phyloP scores from a whole-genome alignment of 495 filamentous ascomycete species.

The Hyphodiscus hymeniophilus region DNA sequence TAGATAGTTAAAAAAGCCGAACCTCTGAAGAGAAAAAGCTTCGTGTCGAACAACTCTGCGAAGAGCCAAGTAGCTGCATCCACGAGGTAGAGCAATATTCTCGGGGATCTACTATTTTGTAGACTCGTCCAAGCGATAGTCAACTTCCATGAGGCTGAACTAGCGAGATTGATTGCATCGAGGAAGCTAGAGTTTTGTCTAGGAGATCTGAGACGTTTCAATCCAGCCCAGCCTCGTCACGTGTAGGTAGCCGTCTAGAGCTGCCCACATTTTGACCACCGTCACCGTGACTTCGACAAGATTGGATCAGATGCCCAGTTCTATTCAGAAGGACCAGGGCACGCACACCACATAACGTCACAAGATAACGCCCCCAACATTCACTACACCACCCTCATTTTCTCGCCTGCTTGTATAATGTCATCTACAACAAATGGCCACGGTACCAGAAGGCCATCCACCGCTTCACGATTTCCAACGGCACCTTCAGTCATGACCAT shows the following conservation, averaged over 20 bases:
- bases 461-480: conserved; percentile 29
- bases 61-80: conserved; percentile 53
- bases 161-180: no score
- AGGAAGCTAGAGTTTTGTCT: no score
- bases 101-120: no score
- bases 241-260: neutral
- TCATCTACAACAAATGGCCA: conserved; percentile 14
- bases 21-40: conserved; percentile 35
- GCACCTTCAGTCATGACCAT: conserved; percentile 57
- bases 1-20: conserved; percentile 48
- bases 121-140: no score
- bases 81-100: conserved; percentile 13
- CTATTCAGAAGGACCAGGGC: no score
- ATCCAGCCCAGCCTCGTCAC: neutral
- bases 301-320: no score
- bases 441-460: conserved; percentile 14
- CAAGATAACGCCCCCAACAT: neutral
- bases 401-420: neutral
- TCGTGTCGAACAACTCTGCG: conserved; percentile 34
- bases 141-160: no score
- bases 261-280: no score
- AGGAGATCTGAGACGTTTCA: neutral
- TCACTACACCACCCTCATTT: neutral
- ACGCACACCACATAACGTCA: neutral
- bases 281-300: no score